Evolutionary conservation across 352 stramenopile genomes (phyloP).

Genomic region (Globisporangium echinulatum): DNA sequence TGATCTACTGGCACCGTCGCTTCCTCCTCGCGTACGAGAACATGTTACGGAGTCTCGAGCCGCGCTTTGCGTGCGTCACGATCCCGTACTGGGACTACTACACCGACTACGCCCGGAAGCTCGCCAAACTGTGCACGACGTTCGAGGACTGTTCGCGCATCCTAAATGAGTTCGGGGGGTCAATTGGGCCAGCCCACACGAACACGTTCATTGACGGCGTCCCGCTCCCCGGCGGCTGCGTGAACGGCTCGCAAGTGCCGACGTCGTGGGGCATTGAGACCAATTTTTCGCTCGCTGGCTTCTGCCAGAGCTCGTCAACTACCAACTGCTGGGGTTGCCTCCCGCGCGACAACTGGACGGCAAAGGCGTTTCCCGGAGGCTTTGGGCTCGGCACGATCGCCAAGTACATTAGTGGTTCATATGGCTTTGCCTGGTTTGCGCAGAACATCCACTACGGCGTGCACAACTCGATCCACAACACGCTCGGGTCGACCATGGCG

Average conservation of each 20-base stretch:
- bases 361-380: conserved; percentile 29
- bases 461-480: conserved; percentile 50
- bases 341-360: conserved; percentile 26
- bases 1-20: conserved; percentile 47
- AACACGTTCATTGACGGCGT: conserved; percentile 23
- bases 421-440: conserved; percentile 25
- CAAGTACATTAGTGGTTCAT: conserved; percentile 19
- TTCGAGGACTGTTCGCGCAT: conserved; percentile 34
- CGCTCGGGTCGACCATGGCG: conserved; percentile 24
- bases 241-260: conserved; percentile 11
- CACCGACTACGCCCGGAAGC: conserved; percentile 30
- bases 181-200: conserved; percentile 10
- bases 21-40: conserved; percentile 47
- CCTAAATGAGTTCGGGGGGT: conserved; percentile 28
- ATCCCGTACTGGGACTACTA: conserved; percentile 63
- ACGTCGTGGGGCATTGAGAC: conserved; percentile 13
- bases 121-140: conserved; percentile 19
- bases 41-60: conserved; percentile 38
- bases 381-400: conserved; percentile 30
- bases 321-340: conserved; percentile 28
- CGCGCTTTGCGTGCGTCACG: conserved; percentile 28
- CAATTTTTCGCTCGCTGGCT: conserved; percentile 12
- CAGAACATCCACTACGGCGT: conserved; percentile 35
- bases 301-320: conserved; percentile 35
- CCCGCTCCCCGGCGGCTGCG: conserved; percentile 18